phyloP scores from a whole-genome alignment of 2,329 filamentous ascomycete species.

The Xylogone sp. region DNA sequence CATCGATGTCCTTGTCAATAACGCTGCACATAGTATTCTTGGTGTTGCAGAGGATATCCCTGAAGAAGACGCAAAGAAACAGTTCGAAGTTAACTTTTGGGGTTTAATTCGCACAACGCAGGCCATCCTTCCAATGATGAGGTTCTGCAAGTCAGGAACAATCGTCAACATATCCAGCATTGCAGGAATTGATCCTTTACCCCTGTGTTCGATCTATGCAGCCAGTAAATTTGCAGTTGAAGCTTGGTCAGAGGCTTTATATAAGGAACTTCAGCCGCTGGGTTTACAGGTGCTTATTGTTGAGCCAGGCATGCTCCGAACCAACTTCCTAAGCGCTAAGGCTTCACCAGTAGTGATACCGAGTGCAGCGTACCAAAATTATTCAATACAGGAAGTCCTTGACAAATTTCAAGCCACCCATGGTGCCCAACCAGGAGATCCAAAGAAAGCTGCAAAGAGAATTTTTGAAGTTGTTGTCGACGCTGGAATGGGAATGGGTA shows the following conservation, averaged over 20 bases:
- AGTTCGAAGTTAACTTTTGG: slow-evolving; percentile 20
- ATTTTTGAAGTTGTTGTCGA: slow-evolving; percentile 40
- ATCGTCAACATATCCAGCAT: slow-evolving; percentile 19
- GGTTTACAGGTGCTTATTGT: slow-evolving; percentile 40
- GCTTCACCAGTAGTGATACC: not conserved
- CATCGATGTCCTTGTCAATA: slow-evolving; percentile 16
- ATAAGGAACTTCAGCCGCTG: slow-evolving; percentile 40
- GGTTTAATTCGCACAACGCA: slow-evolving; percentile 27
- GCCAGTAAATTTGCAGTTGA: slow-evolving; percentile 40
- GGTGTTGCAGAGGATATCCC: slow-evolving; percentile 47
- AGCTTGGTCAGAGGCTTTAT: slow-evolving; percentile 37
- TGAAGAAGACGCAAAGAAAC: slow-evolving; percentile 12
- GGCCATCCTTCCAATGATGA: slow-evolving; percentile 27
- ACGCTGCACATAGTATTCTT: slow-evolving; percentile 31
- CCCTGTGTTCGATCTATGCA: slow-evolving; percentile 41
- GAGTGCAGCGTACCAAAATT: not conserved
- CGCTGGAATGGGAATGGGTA: slow-evolving; percentile 33
- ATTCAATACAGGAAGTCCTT: not conserved
- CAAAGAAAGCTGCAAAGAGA: slow-evolving; percentile 16
- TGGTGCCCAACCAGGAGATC: slow-evolving; percentile 1
- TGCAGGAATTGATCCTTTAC: slow-evolving; percentile 25
- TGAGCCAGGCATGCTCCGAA: slow-evolving; percentile 34
- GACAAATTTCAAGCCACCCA: not conserved
- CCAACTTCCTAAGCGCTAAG: not conserved
- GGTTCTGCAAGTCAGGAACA: slow-evolving; percentile 11